Evolutionary conservation across 768 basidiomycete species (phyloP).

Genomic region (Mycena rosella): DNA sequence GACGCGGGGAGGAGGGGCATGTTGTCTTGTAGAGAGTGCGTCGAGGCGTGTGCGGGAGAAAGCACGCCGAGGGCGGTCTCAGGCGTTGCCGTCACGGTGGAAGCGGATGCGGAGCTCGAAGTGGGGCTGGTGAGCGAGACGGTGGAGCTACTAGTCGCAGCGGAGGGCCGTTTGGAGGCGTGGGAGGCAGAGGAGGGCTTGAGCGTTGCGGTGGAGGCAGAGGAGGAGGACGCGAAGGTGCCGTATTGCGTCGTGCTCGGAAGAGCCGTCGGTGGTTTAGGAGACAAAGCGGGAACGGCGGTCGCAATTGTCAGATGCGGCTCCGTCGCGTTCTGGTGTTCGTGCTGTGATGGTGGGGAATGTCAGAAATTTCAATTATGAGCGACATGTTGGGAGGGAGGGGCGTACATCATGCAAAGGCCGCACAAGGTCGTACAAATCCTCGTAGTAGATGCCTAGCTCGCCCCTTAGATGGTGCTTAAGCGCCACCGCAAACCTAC

Average conservation of each 20-base stretch:
- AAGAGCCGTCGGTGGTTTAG: not conserved
- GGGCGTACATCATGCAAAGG: slow-evolving; percentile 66
- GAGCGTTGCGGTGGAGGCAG: slow-evolving; percentile 37
- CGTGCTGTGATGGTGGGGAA: not conserved
- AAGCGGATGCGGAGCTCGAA: not conserved
- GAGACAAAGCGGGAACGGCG: not conserved
- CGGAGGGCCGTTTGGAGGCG: slow-evolving; percentile 12
- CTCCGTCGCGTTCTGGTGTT: not conserved
- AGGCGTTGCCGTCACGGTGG: not conserved
- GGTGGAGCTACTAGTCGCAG: not conserved
- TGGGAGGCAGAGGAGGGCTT: not conserved
- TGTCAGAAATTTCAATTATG: not conserved
- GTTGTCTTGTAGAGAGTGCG: slow-evolving; percentile 35
- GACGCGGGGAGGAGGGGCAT: slow-evolving; percentile 56
- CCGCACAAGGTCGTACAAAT: slow-evolving; percentile 67
- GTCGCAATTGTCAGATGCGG: not conserved
- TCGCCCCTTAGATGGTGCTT: slow-evolving; percentile 77
- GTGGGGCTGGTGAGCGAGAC: not conserved
- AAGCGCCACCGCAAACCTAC: slow-evolving; percentile 65
- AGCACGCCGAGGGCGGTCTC: not conserved
- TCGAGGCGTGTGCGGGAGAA: not conserved
- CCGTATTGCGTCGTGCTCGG: not conserved
- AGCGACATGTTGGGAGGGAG: not conserved
- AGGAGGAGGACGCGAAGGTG: slow-evolving; percentile 36
- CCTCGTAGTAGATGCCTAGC: slow-evolving; percentile 71